Base-by-base conservation (phyloP, 2,329 filamentous ascomycete genomes). In the Myriosclerotinia curreyana region DNA sequence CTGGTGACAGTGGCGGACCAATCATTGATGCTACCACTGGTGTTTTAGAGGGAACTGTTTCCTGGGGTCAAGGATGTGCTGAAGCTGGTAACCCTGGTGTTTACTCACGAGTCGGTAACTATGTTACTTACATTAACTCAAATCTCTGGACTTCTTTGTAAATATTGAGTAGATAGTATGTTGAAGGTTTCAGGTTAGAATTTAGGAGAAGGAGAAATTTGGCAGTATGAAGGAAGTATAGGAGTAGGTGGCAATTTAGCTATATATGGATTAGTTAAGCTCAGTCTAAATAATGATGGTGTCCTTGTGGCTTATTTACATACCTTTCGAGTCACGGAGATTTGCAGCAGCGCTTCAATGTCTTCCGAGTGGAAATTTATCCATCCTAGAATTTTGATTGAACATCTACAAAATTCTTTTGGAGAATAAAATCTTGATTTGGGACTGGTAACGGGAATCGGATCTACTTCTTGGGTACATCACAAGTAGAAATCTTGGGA, bases 1-100 rank as follows among this genome's bases (percentile, higher is more conserved):
- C 67, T 20, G 61, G 64, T 38, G 69, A 71, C 56, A 65, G 61
- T 50, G 69, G 69, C 65, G 67, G 68, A 60, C 69, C 69, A 58
- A 69, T 71, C 22, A 52, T 68, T 44, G 65, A 69, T 65, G 56
- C 67, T 14, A n/a, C 48, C 20, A 70, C 67, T 44, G 55, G 58
- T 14, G 65, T 61, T 49, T 59, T 71, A 53, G 25, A 67, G 7
- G 69, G 69, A n/a, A 55, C 64, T 52, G 68, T 71, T 11, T 65
- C 64, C 34, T 69, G 64, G 62, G 69, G 69, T 22, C 36, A 65
- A 50, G 69, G 68, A 48, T 71, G 69, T 62, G 69, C 66, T 62
- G 40, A 62, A 28, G 61, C 65, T 38, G 66, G 64, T 28, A 65
- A 49, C 49, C 56, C 69, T 25, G 66, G 66, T 25, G 62, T 71